These are phyloP conservation scores for Torulaspora maleeae DNA, from an alignment of 805 yeast species.

Conservation along the genomic window DNA sequence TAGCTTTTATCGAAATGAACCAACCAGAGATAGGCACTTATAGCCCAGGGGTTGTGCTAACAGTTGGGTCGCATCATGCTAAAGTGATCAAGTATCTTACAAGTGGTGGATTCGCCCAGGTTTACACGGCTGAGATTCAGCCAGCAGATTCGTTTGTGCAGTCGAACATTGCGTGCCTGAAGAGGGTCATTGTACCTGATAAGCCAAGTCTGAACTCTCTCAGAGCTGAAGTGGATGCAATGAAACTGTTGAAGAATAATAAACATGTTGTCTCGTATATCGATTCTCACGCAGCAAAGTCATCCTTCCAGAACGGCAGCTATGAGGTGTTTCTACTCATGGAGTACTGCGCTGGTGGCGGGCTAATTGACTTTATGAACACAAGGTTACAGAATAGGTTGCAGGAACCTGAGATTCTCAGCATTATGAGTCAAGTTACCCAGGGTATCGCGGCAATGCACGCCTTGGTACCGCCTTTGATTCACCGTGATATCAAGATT, in stretches of 20 bases:
- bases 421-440: constrained; percentile 63
- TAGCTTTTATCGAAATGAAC: constrained; percentile 24
- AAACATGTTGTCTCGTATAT: constrained; percentile 81
- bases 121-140: constrained; percentile 69
- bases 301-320: constrained; percentile 45
- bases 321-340: constrained; percentile 75
- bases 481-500: constrained; percentile 78
- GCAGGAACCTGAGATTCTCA: constrained; percentile 61
- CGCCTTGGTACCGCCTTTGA: constrained; percentile 60
- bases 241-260: constrained; percentile 81
- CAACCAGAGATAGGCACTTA: constrained; percentile 60
- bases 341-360: constrained; percentile 75
- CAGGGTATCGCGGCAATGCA: constrained; percentile 78
- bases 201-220: constrained; percentile 75
- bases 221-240: constrained; percentile 95
- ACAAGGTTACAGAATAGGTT: constrained; percentile 60
- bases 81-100: constrained; percentile 66
- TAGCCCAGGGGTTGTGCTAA: constrained; percentile 67
- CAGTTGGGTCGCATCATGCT: constrained; percentile 82
- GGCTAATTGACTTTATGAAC: constrained; percentile 77
- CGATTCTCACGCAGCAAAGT: constrained; percentile 89
- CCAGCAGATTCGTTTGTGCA: constrained; percentile 52
- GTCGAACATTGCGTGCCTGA: constrained; percentile 66
- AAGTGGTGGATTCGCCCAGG: constrained; percentile 95
- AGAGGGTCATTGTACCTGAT: constrained; percentile 92